A percentile compares a stretch with the other conserved stretches of the same genome.
phyloP scores from a whole-genome alignment of 306 rosid genomes.

The Acmispon strigosus region DNA sequence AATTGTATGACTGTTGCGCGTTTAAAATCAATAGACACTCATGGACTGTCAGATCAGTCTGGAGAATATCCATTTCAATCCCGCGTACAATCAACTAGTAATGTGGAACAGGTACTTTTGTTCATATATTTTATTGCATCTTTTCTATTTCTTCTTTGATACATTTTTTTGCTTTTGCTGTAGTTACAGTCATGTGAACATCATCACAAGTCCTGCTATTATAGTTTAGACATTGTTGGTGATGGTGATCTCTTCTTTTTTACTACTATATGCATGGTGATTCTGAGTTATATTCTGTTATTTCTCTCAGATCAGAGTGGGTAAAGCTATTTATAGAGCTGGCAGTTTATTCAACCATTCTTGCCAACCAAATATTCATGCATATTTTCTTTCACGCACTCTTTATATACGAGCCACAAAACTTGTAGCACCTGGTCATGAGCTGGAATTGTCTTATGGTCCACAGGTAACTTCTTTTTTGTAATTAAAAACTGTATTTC shows the following conservation, averaged over 20 bases:
- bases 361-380: constrained; percentile 75
- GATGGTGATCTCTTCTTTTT: not conserved
- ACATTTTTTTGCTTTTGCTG: not conserved
- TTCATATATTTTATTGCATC: not conserved
- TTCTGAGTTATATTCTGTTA: constrained; percentile 23
- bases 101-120: constrained; percentile 65
- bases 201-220: not conserved
- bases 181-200: not conserved
- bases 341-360: constrained; percentile 93
- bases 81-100: constrained; percentile 38
- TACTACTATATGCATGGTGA: constrained; percentile 5
- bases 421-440: constrained; percentile 43
- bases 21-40: constrained; percentile 55
- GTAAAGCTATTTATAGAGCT: constrained; percentile 71
- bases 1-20: constrained; percentile 79
- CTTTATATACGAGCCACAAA: constrained; percentile 63
- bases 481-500: constrained; percentile 14
- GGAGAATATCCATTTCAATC: constrained; percentile 38
- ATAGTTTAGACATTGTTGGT: constrained; percentile 15
- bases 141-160: not conserved
- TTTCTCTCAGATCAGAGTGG: constrained; percentile 65
- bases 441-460: constrained; percentile 83
- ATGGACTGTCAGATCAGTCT: constrained; percentile 27
- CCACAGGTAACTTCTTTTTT: constrained; percentile 61
- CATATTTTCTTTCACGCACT: constrained; percentile 71